Evolutionary conservation across 2,329 filamentous ascomycete genomes (phyloP).

Genomic region (Xylaria digitata): DNA sequence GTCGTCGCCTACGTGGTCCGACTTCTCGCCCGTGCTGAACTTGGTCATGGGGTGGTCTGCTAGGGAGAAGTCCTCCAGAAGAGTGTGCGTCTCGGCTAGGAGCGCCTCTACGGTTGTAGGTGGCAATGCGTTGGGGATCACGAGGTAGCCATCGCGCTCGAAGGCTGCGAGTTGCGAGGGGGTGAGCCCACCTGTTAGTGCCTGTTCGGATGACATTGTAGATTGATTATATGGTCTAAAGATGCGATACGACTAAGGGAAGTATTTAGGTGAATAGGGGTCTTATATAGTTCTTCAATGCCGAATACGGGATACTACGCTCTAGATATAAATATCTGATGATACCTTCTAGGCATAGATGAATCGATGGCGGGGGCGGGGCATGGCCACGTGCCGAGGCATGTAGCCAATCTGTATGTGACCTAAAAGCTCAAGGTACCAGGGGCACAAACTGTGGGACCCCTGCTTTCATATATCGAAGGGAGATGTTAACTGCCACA

Average conservation of each 20-base stretch:
- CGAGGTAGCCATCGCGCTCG: conserved; percentile 86
- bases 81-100: conserved; percentile 76
- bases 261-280: background rate
- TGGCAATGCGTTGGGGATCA: conserved; percentile 81
- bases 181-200: conserved; percentile 68
- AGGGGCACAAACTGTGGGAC: no score
- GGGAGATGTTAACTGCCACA: no score
- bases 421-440: no score
- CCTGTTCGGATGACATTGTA: conserved; percentile 35
- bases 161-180: conserved; percentile 78
- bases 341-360: background rate
- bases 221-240: background rate
- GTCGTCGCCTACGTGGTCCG: conserved; percentile 86
- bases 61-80: conserved; percentile 83
- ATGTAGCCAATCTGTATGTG: conserved; percentile 2
- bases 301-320: background rate
- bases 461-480: no score
- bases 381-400: conserved; percentile 14
- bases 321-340: background rate
- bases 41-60: conserved; percentile 89
- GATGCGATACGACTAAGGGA: background rate
- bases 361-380: conserved; percentile 30
- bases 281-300: background rate
- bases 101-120: conserved; percentile 73
- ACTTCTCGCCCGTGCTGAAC: conserved; percentile 85